Evolutionary conservation across 2,329 filamentous ascomycete genomes (phyloP).

Genomic region (Colletotrichum lini): DNA sequence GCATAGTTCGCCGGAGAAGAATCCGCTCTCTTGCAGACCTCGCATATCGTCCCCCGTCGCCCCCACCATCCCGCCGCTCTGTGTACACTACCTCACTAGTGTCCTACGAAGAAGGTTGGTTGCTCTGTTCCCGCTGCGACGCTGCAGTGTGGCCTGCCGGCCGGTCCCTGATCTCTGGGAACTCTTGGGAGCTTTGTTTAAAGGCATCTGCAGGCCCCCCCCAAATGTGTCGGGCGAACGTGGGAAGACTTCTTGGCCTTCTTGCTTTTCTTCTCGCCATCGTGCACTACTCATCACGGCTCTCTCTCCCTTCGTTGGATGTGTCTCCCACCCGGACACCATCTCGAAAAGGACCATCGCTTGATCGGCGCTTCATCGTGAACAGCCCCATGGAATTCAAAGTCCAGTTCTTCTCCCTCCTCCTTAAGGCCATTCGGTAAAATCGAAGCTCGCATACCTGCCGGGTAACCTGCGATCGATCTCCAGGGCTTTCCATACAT

Average conservation of each 20-base stretch:
- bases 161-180: conserved; percentile 39
- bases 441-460: neutral
- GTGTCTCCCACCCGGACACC: neutral
- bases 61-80: conserved; percentile 13
- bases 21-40: conserved; percentile 38
- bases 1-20: neutral
- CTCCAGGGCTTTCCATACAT: too few relatives aligned
- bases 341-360: neutral
- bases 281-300: neutral
- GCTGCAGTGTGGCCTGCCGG: conserved; percentile 27
- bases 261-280: neutral
- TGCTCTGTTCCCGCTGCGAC: conserved; percentile 20
- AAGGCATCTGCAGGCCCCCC: conserved; percentile 35
- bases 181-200: conserved; percentile 20
- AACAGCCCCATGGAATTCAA: conserved; percentile 47
- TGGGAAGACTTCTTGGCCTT: neutral
- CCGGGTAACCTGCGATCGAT: neutral
- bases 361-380: neutral
- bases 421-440: conserved; percentile 48
- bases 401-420: conserved; percentile 47
- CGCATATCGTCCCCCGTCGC: conserved; percentile 12
- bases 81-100: neutral
- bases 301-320: neutral
- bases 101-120: neutral
- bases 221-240: neutral